Conservation (phyloP, 371 early-diverging fungal genomes). For the Coemansia sp. region DNA sequence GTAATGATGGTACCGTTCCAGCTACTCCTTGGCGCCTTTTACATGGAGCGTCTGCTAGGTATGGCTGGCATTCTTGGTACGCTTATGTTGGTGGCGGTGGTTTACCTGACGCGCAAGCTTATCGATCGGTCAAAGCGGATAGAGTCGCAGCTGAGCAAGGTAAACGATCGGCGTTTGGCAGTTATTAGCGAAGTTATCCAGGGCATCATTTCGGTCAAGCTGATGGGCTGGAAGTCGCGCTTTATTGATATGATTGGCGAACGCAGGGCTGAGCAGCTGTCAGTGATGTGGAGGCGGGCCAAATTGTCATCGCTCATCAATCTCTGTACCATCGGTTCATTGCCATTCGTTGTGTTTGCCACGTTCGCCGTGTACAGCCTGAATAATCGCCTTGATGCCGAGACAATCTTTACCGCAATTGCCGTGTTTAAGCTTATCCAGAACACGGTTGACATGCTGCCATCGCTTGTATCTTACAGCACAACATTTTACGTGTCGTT, state of each 20-base stretch:
- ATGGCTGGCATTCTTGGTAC: constrained; percentile 62
- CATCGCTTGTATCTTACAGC: constrained; percentile 58
- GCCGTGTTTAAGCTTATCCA: constrained; percentile 64
- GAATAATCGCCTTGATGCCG: constrained; percentile 58
- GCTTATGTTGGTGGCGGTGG: constrained; percentile 57
- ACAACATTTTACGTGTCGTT: constrained; percentile 72
- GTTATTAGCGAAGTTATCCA: constrained; percentile 59
- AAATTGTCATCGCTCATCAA: constrained; percentile 56
- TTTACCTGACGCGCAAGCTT: constrained; percentile 60
- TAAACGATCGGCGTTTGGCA: constrained; percentile 57
- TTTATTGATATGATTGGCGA: constrained; percentile 51
- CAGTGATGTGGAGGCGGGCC: constrained; percentile 54
- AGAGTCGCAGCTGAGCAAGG: constrained; percentile 58
- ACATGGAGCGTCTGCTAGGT: constrained; percentile 64
- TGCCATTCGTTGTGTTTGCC: constrained; percentile 69
- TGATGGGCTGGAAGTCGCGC: constrained; percentile 73
- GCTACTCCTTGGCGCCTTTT: constrained; percentile 58
- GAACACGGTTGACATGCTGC: constrained; percentile 68
- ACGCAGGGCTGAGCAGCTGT: constrained; percentile 31
- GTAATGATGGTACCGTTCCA: constrained; percentile 58
- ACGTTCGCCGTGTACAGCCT: constrained; percentile 68
- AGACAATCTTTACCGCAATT: constrained; percentile 62
- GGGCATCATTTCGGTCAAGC: constrained; percentile 71
- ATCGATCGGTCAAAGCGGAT: constrained; percentile 56
- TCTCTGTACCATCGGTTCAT: constrained; percentile 60